These are phyloP conservation scores for Rhodotorula sp. DNA, from an alignment of 1,284 basidiomycete genomes.

Conservation along the genomic window DNA sequence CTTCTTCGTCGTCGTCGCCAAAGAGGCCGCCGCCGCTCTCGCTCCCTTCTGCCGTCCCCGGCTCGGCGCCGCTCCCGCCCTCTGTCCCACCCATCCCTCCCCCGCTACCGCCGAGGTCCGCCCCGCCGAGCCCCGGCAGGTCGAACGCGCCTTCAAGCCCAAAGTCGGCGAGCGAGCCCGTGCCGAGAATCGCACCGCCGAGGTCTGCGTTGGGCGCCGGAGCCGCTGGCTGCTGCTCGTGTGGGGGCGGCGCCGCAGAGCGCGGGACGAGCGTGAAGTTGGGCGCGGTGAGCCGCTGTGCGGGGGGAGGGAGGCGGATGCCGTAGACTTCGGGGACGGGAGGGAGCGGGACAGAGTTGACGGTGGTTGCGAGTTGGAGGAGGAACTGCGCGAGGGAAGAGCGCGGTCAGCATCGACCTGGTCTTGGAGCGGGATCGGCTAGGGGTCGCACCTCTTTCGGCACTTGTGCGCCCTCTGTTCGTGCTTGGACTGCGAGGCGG, in stretches of 20 bases:
- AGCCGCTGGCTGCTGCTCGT: background rate
- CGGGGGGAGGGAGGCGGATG: conserved; percentile 76
- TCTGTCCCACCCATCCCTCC: background rate
- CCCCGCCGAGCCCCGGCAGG: background rate
- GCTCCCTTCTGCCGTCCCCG: conserved; percentile 14
- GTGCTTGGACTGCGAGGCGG: conserved; percentile 83
- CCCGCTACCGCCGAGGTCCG: background rate
- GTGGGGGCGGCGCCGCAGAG: background rate
- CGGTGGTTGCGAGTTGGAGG: conserved; percentile 81
- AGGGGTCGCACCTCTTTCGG: conserved; percentile 89
- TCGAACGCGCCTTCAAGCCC: background rate
- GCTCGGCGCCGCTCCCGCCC: background rate
- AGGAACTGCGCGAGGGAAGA: conserved; percentile 64
- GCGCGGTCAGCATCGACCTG: background rate
- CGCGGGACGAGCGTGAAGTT: conserved; percentile 87
- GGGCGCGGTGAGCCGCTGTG: conserved; percentile 82
- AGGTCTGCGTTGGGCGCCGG: background rate
- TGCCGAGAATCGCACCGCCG: conserved; percentile 1
- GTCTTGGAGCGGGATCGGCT: too few species aligned
- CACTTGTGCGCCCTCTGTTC: conserved; percentile 93
- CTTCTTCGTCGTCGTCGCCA: conserved; percentile 41
- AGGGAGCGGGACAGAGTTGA: conserved; percentile 85
- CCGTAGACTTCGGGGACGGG: conserved; percentile 94
- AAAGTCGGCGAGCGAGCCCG: background rate
- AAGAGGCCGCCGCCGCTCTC: conserved; percentile 28